phyloP scores from a whole-genome alignment of 2,329 filamentous ascomycete species.

The Fusarium kyushuense region DNA sequence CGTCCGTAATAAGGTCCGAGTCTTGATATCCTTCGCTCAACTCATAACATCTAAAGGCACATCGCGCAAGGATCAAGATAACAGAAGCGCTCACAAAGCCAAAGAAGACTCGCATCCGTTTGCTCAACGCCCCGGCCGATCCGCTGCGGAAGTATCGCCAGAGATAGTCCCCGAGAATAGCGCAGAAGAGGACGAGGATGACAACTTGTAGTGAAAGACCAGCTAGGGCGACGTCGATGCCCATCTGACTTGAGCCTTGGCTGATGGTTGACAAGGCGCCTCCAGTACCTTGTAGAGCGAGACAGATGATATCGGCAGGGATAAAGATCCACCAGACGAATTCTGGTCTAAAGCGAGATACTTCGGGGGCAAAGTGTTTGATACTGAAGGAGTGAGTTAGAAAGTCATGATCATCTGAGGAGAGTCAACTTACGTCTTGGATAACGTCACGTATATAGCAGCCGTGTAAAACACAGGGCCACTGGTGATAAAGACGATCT shows the following conservation, averaged over 20 bases:
- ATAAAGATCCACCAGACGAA: conserved; percentile 62
- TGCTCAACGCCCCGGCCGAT: conserved; percentile 30
- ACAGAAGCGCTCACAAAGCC: conserved; percentile 65
- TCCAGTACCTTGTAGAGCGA: conserved; percentile 67
- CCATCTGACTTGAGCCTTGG: conserved; percentile 58
- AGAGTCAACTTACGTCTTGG: conserved; percentile 49
- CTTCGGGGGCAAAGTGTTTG: conserved; percentile 53
- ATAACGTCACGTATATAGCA: conserved; percentile 73
- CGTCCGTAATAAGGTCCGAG: conserved; percentile 64
- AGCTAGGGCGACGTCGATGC: conserved; percentile 56
- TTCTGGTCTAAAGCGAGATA: conserved; percentile 57
- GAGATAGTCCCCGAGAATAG: conserved; percentile 62
- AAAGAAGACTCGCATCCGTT: conserved; percentile 60
- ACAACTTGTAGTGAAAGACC: conserved; percentile 70
- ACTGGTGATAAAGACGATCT: conserved; percentile 64
- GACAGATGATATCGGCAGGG: conserved; percentile 66
- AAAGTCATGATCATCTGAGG: fast-evolving
- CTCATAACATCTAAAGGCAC: conserved; percentile 73
- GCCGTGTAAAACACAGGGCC: conserved; percentile 63
- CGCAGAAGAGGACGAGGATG: conserved; percentile 65
- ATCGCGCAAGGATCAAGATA: conserved; percentile 70
- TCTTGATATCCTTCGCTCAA: conserved; percentile 69
- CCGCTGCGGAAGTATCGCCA: conserved; percentile 52
- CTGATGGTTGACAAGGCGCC: conserved; percentile 63
- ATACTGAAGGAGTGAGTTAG: conserved; percentile 49